These are phyloP conservation scores for Psilocybe cyanescens DNA, from an alignment of 768 basidiomycete genomes.

Conservation along the genomic window DNA sequence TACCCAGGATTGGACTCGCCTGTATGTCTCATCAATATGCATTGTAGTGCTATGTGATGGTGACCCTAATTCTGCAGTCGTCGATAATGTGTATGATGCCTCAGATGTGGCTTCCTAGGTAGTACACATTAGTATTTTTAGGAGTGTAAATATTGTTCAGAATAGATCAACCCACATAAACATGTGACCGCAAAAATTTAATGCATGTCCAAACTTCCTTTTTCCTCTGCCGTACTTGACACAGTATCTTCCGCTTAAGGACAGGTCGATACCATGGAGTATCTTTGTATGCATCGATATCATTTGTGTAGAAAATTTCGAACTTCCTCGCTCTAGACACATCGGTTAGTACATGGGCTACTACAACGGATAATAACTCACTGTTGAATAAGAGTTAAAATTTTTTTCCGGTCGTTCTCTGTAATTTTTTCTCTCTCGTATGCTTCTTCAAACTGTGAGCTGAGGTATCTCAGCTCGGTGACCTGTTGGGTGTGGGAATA, in stretches of 20 bases:
- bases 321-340: not conserved
- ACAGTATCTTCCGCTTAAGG: not conserved
- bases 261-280: not conserved
- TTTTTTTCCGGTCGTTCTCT: conserved; percentile 1
- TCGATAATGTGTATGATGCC: too few species aligned
- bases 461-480: not conserved
- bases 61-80: too few species aligned
- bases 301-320: not conserved
- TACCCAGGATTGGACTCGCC: too few species aligned
- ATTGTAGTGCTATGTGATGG: too few species aligned
- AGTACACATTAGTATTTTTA: too few species aligned
- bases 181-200: not conserved
- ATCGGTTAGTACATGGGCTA: not conserved
- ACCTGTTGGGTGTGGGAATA: conserved; percentile 3
- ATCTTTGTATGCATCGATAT: conserved; percentile 3
- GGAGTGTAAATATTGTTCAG: too few species aligned
- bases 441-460: conserved; percentile 5
- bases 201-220: not conserved
- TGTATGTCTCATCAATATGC: too few species aligned
- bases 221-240: conserved; percentile 1
- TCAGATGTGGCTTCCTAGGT: too few species aligned
- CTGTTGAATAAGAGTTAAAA: not conserved
- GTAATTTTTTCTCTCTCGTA: not conserved
- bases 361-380: too few species aligned
- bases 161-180: not conserved